Percentiles rank a stretch among this genome's conserved stretches.
Evolutionary conservation across 345 rosid genomes (phyloP).

Genomic region (Camelina neglecta): DNA sequence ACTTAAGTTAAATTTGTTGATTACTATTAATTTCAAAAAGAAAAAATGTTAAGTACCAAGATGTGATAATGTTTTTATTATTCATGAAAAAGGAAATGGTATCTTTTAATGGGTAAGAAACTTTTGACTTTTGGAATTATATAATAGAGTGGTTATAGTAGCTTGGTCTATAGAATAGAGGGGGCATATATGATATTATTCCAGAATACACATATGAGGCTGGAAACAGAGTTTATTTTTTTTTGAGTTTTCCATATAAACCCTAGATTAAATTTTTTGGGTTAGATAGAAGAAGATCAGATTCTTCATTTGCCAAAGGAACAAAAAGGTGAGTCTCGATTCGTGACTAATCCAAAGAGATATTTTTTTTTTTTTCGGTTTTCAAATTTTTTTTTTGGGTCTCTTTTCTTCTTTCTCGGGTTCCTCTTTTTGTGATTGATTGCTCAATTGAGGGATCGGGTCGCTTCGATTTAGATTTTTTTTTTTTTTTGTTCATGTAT

Average conservation of each 20-base stretch:
- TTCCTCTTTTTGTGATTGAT: slow-evolving; percentile 3
- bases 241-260: slow-evolving; percentile 39
- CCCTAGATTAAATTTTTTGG: slow-evolving; percentile 47
- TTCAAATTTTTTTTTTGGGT: background rate
- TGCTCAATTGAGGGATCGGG: slow-evolving; percentile 45
- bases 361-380: background rate
- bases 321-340: slow-evolving; percentile 36
- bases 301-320: slow-evolving; percentile 42
- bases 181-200: slow-evolving; percentile 29
- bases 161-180: slow-evolving; percentile 24
- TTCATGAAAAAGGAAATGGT: background rate
- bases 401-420: background rate
- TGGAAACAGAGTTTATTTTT: slow-evolving; percentile 36
- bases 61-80: background rate
- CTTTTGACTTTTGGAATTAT: slow-evolving; percentile 24
- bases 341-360: slow-evolving; percentile 12
- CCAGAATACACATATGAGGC: slow-evolving; percentile 42
- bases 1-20: background rate
- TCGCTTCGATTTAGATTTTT: slow-evolving; percentile 40
- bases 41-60: background rate
- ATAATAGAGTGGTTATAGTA: slow-evolving; percentile 25
- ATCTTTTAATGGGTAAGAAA: slow-evolving; percentile 32
- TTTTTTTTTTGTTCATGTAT: no score
- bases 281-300: slow-evolving; percentile 41
- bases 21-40: background rate